These are phyloP conservation scores for Phaeotremella fagi DNA, from an alignment of 768 basidiomycete genomes.

Conservation along the genomic window DNA sequence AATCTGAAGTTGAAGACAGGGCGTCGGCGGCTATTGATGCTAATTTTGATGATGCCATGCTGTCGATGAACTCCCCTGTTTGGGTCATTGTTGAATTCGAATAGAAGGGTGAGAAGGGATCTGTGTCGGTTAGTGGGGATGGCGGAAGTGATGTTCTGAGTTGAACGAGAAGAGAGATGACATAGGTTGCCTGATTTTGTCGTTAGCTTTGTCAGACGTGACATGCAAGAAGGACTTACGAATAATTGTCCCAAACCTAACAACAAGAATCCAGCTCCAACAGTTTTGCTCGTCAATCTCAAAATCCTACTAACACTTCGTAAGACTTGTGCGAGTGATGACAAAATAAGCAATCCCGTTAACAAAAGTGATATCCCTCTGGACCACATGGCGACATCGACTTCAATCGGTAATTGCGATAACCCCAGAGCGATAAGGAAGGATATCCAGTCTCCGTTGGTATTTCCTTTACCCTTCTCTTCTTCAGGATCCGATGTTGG, in stretches of 20 bases:
- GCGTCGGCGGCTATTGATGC: background rate
- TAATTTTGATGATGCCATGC: background rate
- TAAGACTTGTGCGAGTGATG: constrained; percentile 44
- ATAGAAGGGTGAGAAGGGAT: constrained; percentile 16
- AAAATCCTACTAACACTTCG: constrained; percentile 38
- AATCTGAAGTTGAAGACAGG: constrained; percentile 10
- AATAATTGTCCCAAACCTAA: constrained; percentile 44
- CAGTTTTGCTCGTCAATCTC: constrained; percentile 42
- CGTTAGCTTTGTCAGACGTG: background rate
- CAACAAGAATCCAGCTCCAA: constrained; percentile 44
- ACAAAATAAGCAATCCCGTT: constrained; percentile 43
- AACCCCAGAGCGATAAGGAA: constrained; percentile 42
- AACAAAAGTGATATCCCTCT: constrained; percentile 44
- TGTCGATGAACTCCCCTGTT: background rate
- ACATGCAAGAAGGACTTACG: constrained; percentile 16
- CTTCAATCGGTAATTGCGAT: constrained; percentile 37
- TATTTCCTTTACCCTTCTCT: constrained; percentile 32
- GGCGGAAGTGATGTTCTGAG: constrained; percentile 43
- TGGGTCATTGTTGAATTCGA: constrained; percentile 7
- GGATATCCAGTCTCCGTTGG: constrained; percentile 49
- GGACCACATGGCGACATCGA: constrained; percentile 40
- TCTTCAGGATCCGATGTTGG: background rate
- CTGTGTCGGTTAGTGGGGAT: constrained; percentile 20
- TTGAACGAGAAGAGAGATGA: constrained; percentile 46
- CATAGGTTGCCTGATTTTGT: constrained; percentile 37